A percentile compares a stretch with the other conserved stretches of the same genome.
Conservation (phyloP, 2,329 filamentous ascomycete genomes). For the Penicillium sp. region DNA sequence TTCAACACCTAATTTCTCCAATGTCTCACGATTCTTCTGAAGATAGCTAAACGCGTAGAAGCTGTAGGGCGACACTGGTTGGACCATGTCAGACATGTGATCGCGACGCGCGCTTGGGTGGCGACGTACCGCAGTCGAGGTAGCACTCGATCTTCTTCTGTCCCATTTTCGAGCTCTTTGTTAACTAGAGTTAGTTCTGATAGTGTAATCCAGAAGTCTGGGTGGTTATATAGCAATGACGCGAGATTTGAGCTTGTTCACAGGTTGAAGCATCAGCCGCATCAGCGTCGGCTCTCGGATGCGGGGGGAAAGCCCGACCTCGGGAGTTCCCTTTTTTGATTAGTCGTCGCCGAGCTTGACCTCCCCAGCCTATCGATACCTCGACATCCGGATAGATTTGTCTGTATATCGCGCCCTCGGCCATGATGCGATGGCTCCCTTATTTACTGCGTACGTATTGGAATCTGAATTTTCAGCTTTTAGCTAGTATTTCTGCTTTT, state of each 20-base stretch:
- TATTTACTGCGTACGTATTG: too few species aligned
- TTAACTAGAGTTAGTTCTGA: not conserved
- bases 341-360: not conserved
- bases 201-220: not conserved
- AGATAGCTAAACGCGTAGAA: constrained; percentile 12
- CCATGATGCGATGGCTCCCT: too few species aligned
- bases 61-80: constrained; percentile 17
- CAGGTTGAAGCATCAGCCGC: not conserved
- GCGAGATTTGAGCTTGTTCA: not conserved
- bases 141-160: constrained; percentile 17
- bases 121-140: constrained; percentile 6
- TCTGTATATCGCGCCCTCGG: too few species aligned
- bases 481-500: too few species aligned
- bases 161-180: not conserved
- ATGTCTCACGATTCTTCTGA: constrained; percentile 36
- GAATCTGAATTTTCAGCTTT: too few species aligned
- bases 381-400: too few species aligned
- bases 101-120: too few species aligned
- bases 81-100: not conserved
- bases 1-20: constrained; percentile 64
- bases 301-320: not conserved
- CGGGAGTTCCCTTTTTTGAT: not conserved
- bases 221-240: not conserved
- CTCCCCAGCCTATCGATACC: too few species aligned
- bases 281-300: not conserved